Evolutionary conservation across 2,329 filamentous ascomycete species (phyloP), one percentile per base, ranked within the genome.

Genomic region (Colletotrichum spinosum): DNA sequence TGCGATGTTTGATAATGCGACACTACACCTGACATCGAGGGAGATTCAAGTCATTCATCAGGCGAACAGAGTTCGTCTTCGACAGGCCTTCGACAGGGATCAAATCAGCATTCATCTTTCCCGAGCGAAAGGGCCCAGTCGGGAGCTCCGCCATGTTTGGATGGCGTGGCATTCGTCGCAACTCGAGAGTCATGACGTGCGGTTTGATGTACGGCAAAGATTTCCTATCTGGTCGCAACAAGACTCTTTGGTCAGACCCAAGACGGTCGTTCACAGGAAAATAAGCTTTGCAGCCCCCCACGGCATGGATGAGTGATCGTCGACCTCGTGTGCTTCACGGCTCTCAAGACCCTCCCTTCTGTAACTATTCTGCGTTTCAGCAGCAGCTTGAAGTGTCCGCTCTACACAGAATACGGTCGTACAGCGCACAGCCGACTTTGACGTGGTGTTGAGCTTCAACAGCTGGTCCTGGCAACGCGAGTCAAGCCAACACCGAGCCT

Each of bases 341-440:
- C 12, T 51, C 10, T 12, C 33, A 38, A 6, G 61, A 37, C 55
- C 55, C 49, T 60, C 50, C 8, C 3, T 49, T 44, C 55, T 55
- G 61, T 50, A 35, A 60, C 61, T 33, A 10, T 8, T 55, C 38
- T 34, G 38, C 50, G 61, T 60, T 60, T 64, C 61, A 64, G 44
- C 25, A 25, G 1, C 25, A 25, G 4, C 25, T 5, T 25, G 25
- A 25, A 25, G 4, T 25, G 25, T 25, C 25, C 25, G 4, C 2
- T 3, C 25, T 25, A 25, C 25, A 4, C 3, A 25, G 4, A 4
- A 25, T 4, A 25, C 25, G 25, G 25, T 5, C 25, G 4, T 25
- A 5, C 25, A 25, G 25, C 25, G 25, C 25, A 25, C 25, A 4
- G 25, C 25, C 25, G 25, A 25, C 25, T 25, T 25, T 25, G 25